Evolutionary conservation across 2,329 filamentous ascomycete species (phyloP).

Genomic region (Trichoderma hamatum): DNA sequence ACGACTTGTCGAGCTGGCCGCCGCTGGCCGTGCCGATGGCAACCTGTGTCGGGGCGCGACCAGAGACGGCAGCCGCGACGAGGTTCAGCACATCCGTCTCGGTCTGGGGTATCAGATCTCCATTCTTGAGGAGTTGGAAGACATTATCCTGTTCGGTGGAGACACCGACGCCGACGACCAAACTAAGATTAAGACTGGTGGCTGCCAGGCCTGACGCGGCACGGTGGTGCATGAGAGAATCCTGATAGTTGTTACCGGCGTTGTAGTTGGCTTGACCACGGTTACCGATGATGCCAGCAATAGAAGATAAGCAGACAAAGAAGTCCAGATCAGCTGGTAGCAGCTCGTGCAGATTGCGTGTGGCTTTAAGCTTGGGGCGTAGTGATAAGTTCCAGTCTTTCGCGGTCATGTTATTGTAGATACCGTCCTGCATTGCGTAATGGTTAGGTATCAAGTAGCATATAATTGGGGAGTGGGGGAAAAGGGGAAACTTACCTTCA

Average conservation of each 20-base stretch:
- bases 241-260: constrained; percentile 25
- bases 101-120: not conserved
- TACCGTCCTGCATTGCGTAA: not conserved
- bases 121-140: not conserved
- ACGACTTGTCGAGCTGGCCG: not conserved
- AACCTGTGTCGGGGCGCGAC: not conserved
- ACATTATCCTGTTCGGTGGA: not conserved
- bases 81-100: not conserved
- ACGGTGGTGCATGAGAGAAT: constrained; percentile 26
- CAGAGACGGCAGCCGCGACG: not conserved
- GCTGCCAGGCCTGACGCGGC: not conserved
- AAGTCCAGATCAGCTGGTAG: constrained; percentile 17
- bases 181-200: not conserved
- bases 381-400: not conserved
- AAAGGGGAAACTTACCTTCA: not conserved
- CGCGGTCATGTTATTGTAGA: not conserved
- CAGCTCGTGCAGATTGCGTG: constrained; percentile 20
- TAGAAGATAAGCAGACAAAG: constrained; percentile 23
- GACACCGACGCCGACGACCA: not conserved
- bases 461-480: no score
- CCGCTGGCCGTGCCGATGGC: not conserved
- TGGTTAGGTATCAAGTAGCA: not conserved
- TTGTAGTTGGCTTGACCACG: constrained; percentile 22
- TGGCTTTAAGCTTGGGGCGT: constrained; percentile 3
- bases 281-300: constrained; percentile 16